phyloP scores from a whole-genome alignment of 2,329 filamentous ascomycete genomes.

The Aspergillus latus region DNA sequence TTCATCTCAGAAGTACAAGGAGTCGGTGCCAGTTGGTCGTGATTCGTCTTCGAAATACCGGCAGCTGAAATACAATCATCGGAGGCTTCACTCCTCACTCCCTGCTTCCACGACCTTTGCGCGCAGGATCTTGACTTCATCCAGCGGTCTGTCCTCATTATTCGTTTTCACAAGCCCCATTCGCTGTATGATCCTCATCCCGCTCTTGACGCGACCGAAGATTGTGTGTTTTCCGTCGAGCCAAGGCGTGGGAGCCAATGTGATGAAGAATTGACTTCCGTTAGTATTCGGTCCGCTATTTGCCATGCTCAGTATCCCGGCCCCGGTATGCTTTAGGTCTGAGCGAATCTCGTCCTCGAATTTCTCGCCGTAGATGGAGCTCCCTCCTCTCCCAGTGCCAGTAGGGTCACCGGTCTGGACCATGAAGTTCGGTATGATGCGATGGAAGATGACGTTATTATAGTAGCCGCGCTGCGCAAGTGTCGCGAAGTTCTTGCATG shows the following conservation, averaged over 20 bases:
- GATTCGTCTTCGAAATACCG: background rate
- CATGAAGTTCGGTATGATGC: slow-evolving; percentile 96
- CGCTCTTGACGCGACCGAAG: slow-evolving; percentile 84
- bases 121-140: slow-evolving; percentile 76
- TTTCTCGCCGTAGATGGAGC: slow-evolving; percentile 86
- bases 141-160: slow-evolving; percentile 73
- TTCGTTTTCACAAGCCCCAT: slow-evolving; percentile 87
- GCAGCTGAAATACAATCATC: background rate
- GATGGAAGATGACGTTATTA: slow-evolving; percentile 81
- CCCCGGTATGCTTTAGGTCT: slow-evolving; percentile 83
- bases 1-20: background rate
- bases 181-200: slow-evolving; percentile 78
- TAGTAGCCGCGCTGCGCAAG: slow-evolving; percentile 85
- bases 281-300: slow-evolving; percentile 93
- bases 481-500: slow-evolving; percentile 82
- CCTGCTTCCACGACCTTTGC: slow-evolving; percentile 68
- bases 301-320: slow-evolving; percentile 93
- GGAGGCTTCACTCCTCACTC: slow-evolving; percentile 41
- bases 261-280: slow-evolving; percentile 94
- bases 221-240: slow-evolving; percentile 71
- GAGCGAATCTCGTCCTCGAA: slow-evolving; percentile 88
- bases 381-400: slow-evolving; percentile 84
- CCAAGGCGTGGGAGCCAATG: slow-evolving; percentile 91
- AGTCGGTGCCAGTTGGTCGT: background rate
- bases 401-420: slow-evolving; percentile 92